A percentile compares a stretch with the other conserved stretches of the same genome.
These are phyloP conservation scores for Solanum sitiens DNA, from an alignment of 257 asterid species.

Conservation along the genomic window DNA sequence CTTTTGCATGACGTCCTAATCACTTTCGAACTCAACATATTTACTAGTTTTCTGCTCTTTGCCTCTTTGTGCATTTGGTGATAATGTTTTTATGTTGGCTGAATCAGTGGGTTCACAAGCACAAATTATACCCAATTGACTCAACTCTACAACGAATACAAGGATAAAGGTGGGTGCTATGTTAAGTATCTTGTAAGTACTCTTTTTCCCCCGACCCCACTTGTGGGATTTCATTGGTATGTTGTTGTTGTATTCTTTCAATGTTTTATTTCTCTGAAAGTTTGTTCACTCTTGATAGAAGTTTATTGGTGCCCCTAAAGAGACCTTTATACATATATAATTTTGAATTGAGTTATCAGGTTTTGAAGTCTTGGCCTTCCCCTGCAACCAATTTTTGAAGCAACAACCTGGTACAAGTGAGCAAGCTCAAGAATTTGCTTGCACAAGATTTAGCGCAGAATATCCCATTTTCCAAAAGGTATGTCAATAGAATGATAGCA, in stretches of 20 bases:
- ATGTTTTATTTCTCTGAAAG: not conserved
- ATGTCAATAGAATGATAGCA: not conserved
- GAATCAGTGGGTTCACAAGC: constrained; percentile 63
- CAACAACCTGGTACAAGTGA: constrained; percentile 88
- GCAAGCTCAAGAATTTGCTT: constrained; percentile 64
- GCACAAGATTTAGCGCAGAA: constrained; percentile 79
- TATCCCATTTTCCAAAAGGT: constrained; percentile 88
- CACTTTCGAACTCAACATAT: not conserved
- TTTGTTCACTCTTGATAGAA: not conserved
- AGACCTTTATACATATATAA: not conserved
- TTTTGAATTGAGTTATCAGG: constrained; percentile 24
- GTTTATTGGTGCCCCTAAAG: not conserved
- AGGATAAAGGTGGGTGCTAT: constrained; percentile 50
- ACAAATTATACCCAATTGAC: constrained; percentile 70
- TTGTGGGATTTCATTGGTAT: not conserved
- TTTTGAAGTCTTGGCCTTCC: constrained; percentile 84
- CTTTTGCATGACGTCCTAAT: not conserved
- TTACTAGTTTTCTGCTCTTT: not conserved
- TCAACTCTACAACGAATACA: constrained; percentile 48
- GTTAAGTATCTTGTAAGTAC: not conserved
- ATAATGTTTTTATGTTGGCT: constrained; percentile 3
- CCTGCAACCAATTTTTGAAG: constrained; percentile 83
- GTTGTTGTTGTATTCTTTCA: not conserved
- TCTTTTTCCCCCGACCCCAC: not conserved
- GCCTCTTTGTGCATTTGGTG: not conserved